A percentile compares a stretch with the other conserved stretches of the same genome.
phyloP scores from a whole-genome alignment of 768 basidiomycete species.

The Dentipellis sp. region DNA sequence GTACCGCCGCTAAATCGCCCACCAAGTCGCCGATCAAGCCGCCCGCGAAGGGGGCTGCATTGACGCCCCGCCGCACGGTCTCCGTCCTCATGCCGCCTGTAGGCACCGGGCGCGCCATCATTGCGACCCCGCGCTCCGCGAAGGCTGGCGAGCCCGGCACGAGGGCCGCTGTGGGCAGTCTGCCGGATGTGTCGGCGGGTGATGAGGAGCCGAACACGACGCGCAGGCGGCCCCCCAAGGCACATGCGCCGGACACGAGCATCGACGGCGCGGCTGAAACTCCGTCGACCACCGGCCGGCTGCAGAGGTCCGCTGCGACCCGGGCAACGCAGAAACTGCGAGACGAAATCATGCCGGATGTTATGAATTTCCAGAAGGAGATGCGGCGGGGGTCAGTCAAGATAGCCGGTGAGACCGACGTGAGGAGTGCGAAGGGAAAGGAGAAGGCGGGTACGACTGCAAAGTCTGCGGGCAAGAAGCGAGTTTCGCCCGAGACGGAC shows the following conservation, averaged over 20 bases:
- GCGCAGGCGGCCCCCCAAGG: background rate
- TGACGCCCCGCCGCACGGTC: constrained; percentile 3
- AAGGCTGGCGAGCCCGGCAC: background rate
- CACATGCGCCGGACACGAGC: constrained; percentile 16
- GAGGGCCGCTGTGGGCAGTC: background rate
- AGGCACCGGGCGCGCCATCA: constrained; percentile 1
- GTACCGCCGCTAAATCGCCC: background rate
- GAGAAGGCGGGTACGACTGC: background rate
- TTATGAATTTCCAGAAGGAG: constrained; percentile 61
- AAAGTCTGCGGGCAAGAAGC: constrained; percentile 19
- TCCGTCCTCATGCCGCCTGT: constrained; percentile 12
- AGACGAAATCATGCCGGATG: constrained; percentile 67
- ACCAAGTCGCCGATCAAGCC: background rate
- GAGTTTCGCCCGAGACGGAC: constrained; percentile 13
- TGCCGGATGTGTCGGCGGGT: background rate
- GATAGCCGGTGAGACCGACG: constrained; percentile 15
- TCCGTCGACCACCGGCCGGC: constrained; percentile 12
- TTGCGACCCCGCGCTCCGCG: constrained; percentile 3
- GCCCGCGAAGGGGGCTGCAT: constrained; percentile 1
- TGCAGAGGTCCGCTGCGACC: constrained; percentile 42
- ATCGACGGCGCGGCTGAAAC: constrained; percentile 3
- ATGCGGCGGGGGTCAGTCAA: constrained; percentile 31
- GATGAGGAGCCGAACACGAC: background rate
- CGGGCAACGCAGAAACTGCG: constrained; percentile 37
- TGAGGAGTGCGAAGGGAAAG: constrained; percentile 13